Percentiles rank a stretch among this genome's conserved stretches.
Conservation (phyloP, 2,329 filamentous ascomycete genomes). For the Fusarium gaditjirri region DNA sequence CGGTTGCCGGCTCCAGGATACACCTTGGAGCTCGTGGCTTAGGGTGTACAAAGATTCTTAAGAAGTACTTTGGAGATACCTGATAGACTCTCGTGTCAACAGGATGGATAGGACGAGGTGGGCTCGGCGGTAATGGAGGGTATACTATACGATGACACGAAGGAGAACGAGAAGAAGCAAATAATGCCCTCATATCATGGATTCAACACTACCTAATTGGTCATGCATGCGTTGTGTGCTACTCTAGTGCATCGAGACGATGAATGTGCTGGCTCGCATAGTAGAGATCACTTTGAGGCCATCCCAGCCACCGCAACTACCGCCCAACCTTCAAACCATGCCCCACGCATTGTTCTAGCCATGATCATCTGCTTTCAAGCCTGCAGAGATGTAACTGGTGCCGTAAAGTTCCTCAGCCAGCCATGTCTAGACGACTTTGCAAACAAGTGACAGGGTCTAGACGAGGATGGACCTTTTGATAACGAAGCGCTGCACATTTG, state of each 20-base stretch:
- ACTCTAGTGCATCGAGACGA: not conserved
- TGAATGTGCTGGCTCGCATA: conserved; percentile 10
- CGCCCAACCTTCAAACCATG: conserved; percentile 1
- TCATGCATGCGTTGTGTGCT: not conserved
- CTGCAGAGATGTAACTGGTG: not conserved
- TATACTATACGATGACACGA: not conserved
- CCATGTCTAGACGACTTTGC: not conserved
- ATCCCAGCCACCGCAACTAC: conserved; percentile 17
- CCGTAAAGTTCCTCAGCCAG: not conserved
- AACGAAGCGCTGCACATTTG: not conserved
- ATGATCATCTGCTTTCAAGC: not conserved
- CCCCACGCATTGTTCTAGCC: conserved; percentile 17
- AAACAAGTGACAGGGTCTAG: conserved; percentile 4
- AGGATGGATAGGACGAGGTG: not conserved
- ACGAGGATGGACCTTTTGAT: conserved; percentile 5
- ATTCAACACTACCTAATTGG: not conserved
- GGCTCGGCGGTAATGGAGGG: not conserved
- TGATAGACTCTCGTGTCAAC: not conserved
- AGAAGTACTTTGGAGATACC: conserved; percentile 8
- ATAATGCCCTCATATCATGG: not conserved
- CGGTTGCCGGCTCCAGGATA: conserved; percentile 10
- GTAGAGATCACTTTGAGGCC: conserved; percentile 11
- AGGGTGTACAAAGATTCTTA: not conserved
- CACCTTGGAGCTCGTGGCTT: conserved; percentile 2
- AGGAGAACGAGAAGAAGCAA: not conserved